Conservation (phyloP, 306 rosid genomes). For the Erythrophleum fordii region DNA sequence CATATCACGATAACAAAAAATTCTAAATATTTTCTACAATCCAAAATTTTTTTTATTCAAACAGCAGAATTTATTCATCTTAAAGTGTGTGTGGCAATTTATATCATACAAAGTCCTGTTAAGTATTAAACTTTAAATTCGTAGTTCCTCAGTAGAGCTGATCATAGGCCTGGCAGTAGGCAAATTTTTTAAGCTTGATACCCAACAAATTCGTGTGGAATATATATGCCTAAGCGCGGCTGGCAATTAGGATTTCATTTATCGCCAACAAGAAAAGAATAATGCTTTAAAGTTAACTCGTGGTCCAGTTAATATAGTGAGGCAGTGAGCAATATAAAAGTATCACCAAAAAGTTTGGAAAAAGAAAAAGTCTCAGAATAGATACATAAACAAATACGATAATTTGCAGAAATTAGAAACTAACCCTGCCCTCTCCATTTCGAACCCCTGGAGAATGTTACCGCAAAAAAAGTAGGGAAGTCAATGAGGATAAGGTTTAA, state of each 20-base stretch:
- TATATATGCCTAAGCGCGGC: neutral
- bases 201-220: neutral
- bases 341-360: neutral
- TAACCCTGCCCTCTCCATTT: neutral
- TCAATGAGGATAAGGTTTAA: neutral
- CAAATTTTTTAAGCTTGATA: neutral
- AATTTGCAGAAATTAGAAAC: neutral
- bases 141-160: neutral
- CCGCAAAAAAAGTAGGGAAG: neutral
- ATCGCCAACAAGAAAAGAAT: neutral
- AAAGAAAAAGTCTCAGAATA: neutral
- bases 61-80: constrained; percentile 7
- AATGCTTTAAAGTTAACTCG: neutral
- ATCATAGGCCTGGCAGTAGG: neutral
- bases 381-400: neutral
- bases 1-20: neutral
- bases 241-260: neutral
- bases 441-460: neutral
- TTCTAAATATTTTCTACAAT: neutral
- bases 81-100: neutral
- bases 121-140: neutral
- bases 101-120: neutral
- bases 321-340: neutral
- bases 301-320: neutral
- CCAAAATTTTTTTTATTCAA: neutral